Evolutionary conservation across 805 yeast species (phyloP), one percentile per base, ranked within the genome.

Genomic region (Metschnikowia borealis): DNA sequence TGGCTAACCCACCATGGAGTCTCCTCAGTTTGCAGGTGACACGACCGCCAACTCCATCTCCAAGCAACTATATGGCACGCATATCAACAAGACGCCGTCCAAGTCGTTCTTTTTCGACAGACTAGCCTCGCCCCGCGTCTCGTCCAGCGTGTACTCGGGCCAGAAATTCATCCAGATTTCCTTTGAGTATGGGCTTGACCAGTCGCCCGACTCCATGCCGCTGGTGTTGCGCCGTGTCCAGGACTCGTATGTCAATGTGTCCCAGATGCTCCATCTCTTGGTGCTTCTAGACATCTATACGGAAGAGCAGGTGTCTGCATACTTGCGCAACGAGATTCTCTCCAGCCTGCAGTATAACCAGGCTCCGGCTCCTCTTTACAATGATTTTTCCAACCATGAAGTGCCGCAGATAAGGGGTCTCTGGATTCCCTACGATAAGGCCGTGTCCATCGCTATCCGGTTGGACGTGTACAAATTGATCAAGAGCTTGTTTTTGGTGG

Each of bases 351-450:
- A 68, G 51, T 72, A 64, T 56, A 49, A 38, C 34, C 50, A 49
- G 32, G 47, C 57, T 6, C 54, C 59, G 18, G 59, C 59, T 38
- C 52, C 57, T 11, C 49, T 52, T 13, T 62, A 54, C 49, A 60
- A 62, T 46, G 75, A 73, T 59, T 64, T 58, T 34, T 54, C 67
- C 4, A 46, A 55, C n/a, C 67, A 66, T 52, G 66, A 62, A 18
- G 64, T 65, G 49, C 32, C 52, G 3, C 55, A 54, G 37, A 51
- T 73, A 33, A 57, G 64, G 32, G 78, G 78, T 0, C 47, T 72
- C 18, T 73, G 78, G 78, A 63, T 73, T 21, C 69, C 77, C 13
- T 73, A 71, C 60, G 78, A 73, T 50, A 70, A 67, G 56, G 77
- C 77, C 2, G 74, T 73, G 15, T 49, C 58, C 18, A 51, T 73